A percentile compares a stretch with the other conserved stretches of the same genome.
These are phyloP conservation scores for Crucihimalaya himalaica DNA, from an alignment of 345 rosid species.

Conservation along the genomic window DNA sequence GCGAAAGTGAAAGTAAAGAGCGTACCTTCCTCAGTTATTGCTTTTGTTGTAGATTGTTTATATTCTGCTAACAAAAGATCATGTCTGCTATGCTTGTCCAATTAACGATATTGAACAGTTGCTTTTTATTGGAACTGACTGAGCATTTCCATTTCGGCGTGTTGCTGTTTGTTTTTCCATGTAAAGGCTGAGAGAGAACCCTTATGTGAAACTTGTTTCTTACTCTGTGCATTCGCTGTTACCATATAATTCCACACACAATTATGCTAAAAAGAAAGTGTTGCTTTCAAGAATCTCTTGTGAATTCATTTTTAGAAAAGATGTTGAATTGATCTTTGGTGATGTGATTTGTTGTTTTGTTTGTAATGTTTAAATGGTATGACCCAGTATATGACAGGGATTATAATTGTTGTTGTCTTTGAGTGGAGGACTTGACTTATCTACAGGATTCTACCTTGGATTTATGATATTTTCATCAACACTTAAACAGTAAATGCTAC, in stretches of 20 bases:
- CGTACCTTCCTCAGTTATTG: conserved; percentile 6
- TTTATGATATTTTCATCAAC: conserved; percentile 11
- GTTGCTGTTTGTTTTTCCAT: conserved; percentile 29
- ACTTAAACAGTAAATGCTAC: not conserved
- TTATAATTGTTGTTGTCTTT: conserved; percentile 19
- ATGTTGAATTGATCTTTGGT: conserved; percentile 9
- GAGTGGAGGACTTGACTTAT: conserved; percentile 22
- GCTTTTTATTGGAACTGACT: conserved; percentile 11
- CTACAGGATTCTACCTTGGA: conserved; percentile 18
- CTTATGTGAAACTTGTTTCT: not conserved
- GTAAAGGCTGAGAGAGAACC: conserved; percentile 11
- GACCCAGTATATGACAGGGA: conserved; percentile 12
- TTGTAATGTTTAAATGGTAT: conserved; percentile 26
- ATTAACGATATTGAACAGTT: conserved; percentile 15
- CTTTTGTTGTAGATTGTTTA: conserved; percentile 10
- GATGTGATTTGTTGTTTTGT: conserved; percentile 39
- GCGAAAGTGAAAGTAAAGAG: conserved; percentile 26
- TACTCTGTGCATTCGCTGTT: conserved; percentile 19
- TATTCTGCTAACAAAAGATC: conserved; percentile 26
- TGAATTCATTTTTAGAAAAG: not conserved
- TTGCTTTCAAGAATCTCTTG: conserved; percentile 26
- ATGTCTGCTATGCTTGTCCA: conserved; percentile 23
- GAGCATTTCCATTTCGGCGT: conserved; percentile 21
- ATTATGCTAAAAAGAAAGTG: conserved; percentile 9
- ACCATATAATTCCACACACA: conserved; percentile 14